phyloP scores from a whole-genome alignment of 2,329 filamentous ascomycete species.

The Diaporthe caulivora region DNA sequence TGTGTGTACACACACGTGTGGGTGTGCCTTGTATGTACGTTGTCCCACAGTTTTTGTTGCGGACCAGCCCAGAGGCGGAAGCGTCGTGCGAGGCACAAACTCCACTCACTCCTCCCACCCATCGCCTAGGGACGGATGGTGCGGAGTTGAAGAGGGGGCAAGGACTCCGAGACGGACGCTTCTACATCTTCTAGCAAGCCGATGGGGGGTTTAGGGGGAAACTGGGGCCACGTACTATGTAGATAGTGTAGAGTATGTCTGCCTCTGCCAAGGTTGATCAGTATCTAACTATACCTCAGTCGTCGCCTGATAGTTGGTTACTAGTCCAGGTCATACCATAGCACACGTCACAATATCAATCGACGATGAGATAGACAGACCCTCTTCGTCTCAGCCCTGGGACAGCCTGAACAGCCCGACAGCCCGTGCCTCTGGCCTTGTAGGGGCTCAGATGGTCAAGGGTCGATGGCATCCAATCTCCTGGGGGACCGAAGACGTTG shows the following conservation, averaged over 20 bases:
- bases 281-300: no score
- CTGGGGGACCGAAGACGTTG: not conserved
- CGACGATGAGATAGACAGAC: not conserved
- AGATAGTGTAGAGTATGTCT: not conserved
- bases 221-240: no score
- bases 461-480: not conserved
- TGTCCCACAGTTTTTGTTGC: constrained; percentile 11
- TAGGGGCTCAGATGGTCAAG: not conserved
- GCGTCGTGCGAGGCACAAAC: constrained; percentile 9
- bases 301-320: no score
- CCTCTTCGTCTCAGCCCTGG: not conserved
- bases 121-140: not conserved
- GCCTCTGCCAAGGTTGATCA: not conserved
- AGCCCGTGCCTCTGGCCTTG: not conserved
- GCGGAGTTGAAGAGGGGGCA: not conserved
- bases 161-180: no score
- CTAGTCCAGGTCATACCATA: not conserved
- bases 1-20: no score
- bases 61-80: constrained; percentile 18
- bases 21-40: not conserved
- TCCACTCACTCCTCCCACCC: constrained; percentile 7
- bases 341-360: not conserved
- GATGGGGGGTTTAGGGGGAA: no score
- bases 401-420: not conserved
- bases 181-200: not conserved